Evolutionary conservation across 2,329 filamentous ascomycete genomes (phyloP).

Genomic region (Trichoderma breve): DNA sequence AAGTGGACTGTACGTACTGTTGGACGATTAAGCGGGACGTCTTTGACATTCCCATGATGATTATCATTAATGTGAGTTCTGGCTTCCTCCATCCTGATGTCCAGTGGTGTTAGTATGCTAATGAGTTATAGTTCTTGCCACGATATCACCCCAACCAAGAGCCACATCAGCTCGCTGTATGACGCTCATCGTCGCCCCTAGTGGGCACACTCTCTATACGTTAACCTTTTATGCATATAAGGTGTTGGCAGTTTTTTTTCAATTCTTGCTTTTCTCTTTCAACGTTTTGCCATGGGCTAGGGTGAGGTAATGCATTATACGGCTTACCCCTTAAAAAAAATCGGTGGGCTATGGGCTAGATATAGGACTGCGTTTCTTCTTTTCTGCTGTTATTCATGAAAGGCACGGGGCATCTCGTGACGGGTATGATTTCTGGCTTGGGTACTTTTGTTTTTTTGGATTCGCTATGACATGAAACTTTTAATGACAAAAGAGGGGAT

Average conservation of each 20-base stretch:
- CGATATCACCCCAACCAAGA: slow-evolving; percentile 60
- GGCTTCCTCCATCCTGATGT: background rate
- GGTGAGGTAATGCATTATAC: background rate
- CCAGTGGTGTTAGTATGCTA: slow-evolving; percentile 17
- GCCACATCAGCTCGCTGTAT: slow-evolving; percentile 55
- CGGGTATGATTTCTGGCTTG: background rate
- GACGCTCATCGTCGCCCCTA: slow-evolving; percentile 21
- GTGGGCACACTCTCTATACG: slow-evolving; percentile 13
- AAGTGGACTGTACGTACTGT: slow-evolving; percentile 92
- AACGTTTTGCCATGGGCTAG: background rate
- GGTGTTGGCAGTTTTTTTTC: slow-evolving; percentile 22
- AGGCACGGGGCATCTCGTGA: background rate
- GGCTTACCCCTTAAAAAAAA: background rate
- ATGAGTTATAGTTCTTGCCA: slow-evolving; percentile 51
- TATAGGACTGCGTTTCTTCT: background rate
- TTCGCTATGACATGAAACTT: background rate
- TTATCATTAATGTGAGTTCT: slow-evolving; percentile 89
- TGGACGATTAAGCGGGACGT: slow-evolving; percentile 97
- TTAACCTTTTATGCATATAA: slow-evolving; percentile 17
- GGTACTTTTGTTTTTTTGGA: background rate
- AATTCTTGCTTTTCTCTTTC: background rate
- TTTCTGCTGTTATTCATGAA: background rate
- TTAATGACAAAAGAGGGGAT: slow-evolving; percentile 10
- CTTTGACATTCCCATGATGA: slow-evolving; percentile 98
- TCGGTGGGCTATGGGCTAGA: slow-evolving; percentile 7